Conservation (phyloP, 306 rosid species). For the Pterocarpus santalinus region DNA sequence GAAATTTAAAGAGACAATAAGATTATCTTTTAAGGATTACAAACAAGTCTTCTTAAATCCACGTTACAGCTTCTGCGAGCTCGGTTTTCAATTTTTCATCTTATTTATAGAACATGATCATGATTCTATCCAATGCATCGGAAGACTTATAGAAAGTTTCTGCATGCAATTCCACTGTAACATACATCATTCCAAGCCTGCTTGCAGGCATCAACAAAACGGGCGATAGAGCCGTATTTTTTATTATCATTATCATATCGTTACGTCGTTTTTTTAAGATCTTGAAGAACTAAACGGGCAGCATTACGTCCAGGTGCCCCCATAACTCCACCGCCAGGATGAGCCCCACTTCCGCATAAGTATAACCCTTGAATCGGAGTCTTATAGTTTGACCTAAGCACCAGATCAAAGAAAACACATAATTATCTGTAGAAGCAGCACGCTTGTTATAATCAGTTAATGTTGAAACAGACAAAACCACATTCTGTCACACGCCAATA, state of each 20-base stretch:
- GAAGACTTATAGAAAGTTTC: not conserved
- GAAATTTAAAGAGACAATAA: no score
- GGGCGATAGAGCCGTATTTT: not conserved
- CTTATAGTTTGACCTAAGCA: constrained; percentile 78
- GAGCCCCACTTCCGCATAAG: constrained; percentile 86
- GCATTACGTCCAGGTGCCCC: constrained; percentile 95
- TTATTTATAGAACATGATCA: no score
- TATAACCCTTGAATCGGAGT: constrained; percentile 79
- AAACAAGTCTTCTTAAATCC: constrained; percentile 25
- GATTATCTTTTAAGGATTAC: not conserved
- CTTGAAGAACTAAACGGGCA: constrained; percentile 78
- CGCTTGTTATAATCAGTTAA: not conserved
- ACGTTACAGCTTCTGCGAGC: not conserved
- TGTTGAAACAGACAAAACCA: constrained; percentile 7
- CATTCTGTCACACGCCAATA: not conserved
- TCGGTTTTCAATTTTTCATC: not conserved
- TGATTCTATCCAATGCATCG: not conserved
- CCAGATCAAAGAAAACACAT: constrained; percentile 39
- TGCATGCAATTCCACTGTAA: not conserved
- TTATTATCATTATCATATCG: not conserved
- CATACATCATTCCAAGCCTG: not conserved
- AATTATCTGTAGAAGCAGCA: not conserved
- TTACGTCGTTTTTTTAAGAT: constrained; percentile 48
- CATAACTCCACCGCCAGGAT: constrained; percentile 99
- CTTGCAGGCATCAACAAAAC: constrained; percentile 4